These are phyloP conservation scores for Pinus taeda DNA, from an alignment of 75 land plant genomes.

Conservation along the genomic window DNA sequence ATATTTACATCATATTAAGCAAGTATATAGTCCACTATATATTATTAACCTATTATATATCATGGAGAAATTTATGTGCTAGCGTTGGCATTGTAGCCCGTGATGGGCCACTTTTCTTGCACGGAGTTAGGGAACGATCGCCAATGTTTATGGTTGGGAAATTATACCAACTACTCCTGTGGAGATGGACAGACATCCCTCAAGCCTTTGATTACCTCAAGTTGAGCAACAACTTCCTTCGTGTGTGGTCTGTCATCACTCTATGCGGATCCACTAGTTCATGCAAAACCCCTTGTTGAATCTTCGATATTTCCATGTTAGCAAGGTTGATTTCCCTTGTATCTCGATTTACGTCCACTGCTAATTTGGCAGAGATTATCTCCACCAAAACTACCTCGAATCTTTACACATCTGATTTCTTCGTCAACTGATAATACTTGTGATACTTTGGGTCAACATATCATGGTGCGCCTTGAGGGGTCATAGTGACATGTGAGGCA, in stretches of 20 bases:
- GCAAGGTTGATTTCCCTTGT: conserved; percentile 57
- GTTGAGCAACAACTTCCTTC: conserved; percentile 40
- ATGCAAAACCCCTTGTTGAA: conserved; percentile 29
- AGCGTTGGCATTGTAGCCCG: neutral
- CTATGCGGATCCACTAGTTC: conserved; percentile 44
- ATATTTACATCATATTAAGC: no score
- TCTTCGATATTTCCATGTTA: conserved; percentile 51
- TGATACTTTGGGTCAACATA: conserved; percentile 69
- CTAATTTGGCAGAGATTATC: conserved; percentile 54
- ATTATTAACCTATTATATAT: no score
- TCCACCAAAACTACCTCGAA: conserved; percentile 63
- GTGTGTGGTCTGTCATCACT: conserved; percentile 66
- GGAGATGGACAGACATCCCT: no score
- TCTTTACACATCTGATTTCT: conserved; percentile 74
- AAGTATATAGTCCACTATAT: no score
- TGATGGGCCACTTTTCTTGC: conserved; percentile 27
- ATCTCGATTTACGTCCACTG: conserved; percentile 40
- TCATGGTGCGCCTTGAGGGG: conserved; percentile 51
- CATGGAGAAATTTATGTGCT: no score
- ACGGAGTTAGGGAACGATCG: conserved; percentile 38
- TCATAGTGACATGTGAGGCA: conserved; percentile 53
- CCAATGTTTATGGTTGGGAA: no score
- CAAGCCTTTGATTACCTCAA: conserved; percentile 9
- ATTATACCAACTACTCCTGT: no score
- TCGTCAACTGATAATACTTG: conserved; percentile 60